Evolutionary conservation across 306 rosid genomes (phyloP), one percentile per base, ranked within the genome.

Genomic region (Herpetospermum pedunculosum): DNA sequence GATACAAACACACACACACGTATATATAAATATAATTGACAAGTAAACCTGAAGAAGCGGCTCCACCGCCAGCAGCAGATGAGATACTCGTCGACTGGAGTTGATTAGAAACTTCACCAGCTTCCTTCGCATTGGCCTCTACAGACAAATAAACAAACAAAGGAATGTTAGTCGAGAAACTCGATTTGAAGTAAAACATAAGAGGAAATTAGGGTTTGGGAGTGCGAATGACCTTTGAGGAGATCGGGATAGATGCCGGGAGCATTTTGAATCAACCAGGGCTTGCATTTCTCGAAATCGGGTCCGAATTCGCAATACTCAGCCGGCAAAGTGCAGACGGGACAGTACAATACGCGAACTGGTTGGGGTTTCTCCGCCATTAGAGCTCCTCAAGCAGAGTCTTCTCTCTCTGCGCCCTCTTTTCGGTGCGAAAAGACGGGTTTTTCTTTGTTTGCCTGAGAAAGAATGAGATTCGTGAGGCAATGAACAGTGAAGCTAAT

Each of bases 361-460:
- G 99, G 96, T 85, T 89, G 96, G 79, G 89, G 96, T 82, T 92
- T 95, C 59, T 88, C 97, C 78, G 99, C 96, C 99, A 95, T 95
- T 44, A 25, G 53, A 47, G 55, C 67, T 70, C 76, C 62, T 76
- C 76, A n/a, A 76, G 34, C 76, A 70, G 74, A 2, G 75, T 30
- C 44, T n/a, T n/a, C n/a, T n/a, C n/a, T n/a, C n/a, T 75, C 78
- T 55, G 29, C 46, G 37, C 28, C 44, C 75, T 41, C 25, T 60
- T 38, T 32, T 50, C 44, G 63, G 47, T 72, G 74, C 74, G 38
- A 16, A 30, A 32, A 52, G 26, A 18, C 70, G 8, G 11, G 29
- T 34, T 34, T 34, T n/a, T n/a, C 41, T 46, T 46, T 18, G 23
- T 6, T 28, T 15, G 54, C 49, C 32, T 38, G 32, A 63, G 70